Percentiles rank a stretch among this genome's conserved stretches.
Evolutionary conservation across 768 basidiomycete species (phyloP).

Genomic region (Termitomyces sp.): DNA sequence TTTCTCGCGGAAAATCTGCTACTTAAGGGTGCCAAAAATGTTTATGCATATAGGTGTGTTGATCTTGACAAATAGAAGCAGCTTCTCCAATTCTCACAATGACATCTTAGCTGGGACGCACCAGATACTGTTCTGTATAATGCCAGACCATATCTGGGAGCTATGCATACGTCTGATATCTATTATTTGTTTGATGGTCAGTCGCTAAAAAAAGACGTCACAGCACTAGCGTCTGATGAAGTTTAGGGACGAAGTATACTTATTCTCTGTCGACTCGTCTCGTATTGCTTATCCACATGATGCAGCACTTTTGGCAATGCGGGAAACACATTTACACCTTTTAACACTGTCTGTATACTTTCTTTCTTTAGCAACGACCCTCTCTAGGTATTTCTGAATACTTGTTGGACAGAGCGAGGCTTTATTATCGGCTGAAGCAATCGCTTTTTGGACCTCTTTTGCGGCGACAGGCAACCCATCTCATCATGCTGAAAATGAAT

Average conservation of each 20-base stretch:
- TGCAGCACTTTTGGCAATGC: not conserved
- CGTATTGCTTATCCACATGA: not conserved
- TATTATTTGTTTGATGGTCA: constrained; percentile 37
- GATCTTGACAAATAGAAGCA: not conserved
- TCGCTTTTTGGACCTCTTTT: constrained; percentile 42
- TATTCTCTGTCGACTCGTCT: not conserved
- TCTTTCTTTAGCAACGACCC: not conserved
- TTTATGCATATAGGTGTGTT: constrained; percentile 28
- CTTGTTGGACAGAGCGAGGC: constrained; percentile 26
- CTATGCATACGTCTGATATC: constrained; percentile 38
- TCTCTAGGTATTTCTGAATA: not conserved
- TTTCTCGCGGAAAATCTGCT: constrained; percentile 27
- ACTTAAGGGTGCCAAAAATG: constrained; percentile 22
- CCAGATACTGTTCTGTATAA: constrained; percentile 34
- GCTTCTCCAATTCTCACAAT: not conserved
- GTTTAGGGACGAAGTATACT: not conserved
- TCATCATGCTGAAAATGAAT: not conserved
- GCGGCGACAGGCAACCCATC: constrained; percentile 24
- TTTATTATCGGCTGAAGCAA: constrained; percentile 30
- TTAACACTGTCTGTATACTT: not conserved
- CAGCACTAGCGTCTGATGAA: not conserved
- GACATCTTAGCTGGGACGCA: constrained; percentile 31
- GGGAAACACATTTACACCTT: not conserved
- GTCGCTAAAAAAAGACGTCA: not conserved
- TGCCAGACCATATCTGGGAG: constrained; percentile 28